A percentile compares a stretch with the other conserved stretches of the same genome.
Evolutionary conservation across 2,329 filamentous ascomycete species (phyloP).

Genomic region (Macrophomina tecta): DNA sequence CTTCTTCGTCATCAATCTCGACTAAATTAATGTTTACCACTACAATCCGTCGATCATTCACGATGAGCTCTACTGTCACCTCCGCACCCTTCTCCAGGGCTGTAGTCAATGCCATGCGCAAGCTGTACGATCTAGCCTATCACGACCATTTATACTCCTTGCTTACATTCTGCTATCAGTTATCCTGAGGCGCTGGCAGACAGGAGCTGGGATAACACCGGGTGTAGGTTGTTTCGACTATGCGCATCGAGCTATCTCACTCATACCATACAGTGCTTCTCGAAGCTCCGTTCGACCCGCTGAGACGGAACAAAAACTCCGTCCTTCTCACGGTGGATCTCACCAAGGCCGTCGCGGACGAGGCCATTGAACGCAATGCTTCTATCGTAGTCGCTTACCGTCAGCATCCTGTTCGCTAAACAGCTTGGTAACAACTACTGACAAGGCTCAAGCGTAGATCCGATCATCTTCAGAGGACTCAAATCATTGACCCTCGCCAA

Average conservation of each 20-base stretch:
- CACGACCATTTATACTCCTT: not conserved
- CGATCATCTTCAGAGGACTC: constrained; percentile 92
- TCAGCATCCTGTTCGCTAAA: constrained; percentile 50
- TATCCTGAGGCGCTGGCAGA: constrained; percentile 92
- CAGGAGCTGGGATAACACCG: constrained; percentile 95
- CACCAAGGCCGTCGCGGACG: constrained; percentile 84
- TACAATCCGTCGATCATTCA: constrained; percentile 42
- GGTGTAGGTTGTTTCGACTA: constrained; percentile 55
- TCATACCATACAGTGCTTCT: constrained; percentile 61
- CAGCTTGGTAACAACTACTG: constrained; percentile 29
- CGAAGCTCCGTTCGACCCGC: constrained; percentile 68
- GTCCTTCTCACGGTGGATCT: constrained; percentile 88
- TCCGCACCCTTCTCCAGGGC: constrained; percentile 67
- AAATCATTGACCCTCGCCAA: constrained; percentile 86
- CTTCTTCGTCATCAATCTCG: not conserved
- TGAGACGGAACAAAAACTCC: constrained; percentile 65
- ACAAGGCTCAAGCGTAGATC: constrained; percentile 65
- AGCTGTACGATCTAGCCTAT: constrained; percentile 66
- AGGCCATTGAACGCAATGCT: constrained; percentile 78
- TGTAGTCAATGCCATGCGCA: constrained; percentile 80
- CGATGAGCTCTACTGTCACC: constrained; percentile 49
- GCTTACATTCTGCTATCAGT: constrained; percentile 52
- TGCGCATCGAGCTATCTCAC: too few relatives aligned
- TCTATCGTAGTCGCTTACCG: constrained; percentile 90
- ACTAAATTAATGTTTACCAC: constrained; percentile 34